Evolutionary conservation across 257 asterid genomes (phyloP), one percentile per base, ranked within the genome.

Genomic region (Lycium barbarum): DNA sequence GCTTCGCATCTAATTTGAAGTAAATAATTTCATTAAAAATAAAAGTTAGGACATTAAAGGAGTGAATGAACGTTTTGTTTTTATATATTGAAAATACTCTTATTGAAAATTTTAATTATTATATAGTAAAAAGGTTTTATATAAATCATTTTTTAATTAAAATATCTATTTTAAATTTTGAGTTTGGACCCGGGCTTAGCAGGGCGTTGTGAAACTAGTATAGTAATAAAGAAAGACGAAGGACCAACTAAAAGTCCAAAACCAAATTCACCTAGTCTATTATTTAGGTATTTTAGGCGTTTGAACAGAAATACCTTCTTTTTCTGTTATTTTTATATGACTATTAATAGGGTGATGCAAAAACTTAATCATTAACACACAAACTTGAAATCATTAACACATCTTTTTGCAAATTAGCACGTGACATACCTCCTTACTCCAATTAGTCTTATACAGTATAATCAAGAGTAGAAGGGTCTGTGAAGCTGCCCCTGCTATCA

Each of bases 401-500:
- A 43, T 20, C 33, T 70, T n/a, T 22, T 6, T 13, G 62, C 4
- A 26, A 45, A 17, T 55, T 14, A 81, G 45, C 17, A 66, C 38
- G 57, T 74, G 13, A 87, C 85, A 0, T 85, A 92, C 98, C 97
- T 94, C 98, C 33, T 84, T 86, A 58, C 70, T 90, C 98, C 97
- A 94, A 83, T 93, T 93, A 86, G 93, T 94, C 87, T 84, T 89
- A 83, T 91, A 94, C 38, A 94, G 89, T 70, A 94, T 84, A 7
- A 90, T 3, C 9, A 86, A 3, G 53, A 94, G 94, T 84, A 93
- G 83, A 70, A 92, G 6, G 1, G 98, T 94, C 89, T 94, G 97
- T 83, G 92, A 68, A 13, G 85, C 90, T 15, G 89, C 54, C 43
- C 98, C 98, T 80, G 92, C 92, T 71, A 94, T 91, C 97, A 94